phyloP scores from a whole-genome alignment of 2,329 filamentous ascomycete genomes.

The Colletotrichum cereale region DNA sequence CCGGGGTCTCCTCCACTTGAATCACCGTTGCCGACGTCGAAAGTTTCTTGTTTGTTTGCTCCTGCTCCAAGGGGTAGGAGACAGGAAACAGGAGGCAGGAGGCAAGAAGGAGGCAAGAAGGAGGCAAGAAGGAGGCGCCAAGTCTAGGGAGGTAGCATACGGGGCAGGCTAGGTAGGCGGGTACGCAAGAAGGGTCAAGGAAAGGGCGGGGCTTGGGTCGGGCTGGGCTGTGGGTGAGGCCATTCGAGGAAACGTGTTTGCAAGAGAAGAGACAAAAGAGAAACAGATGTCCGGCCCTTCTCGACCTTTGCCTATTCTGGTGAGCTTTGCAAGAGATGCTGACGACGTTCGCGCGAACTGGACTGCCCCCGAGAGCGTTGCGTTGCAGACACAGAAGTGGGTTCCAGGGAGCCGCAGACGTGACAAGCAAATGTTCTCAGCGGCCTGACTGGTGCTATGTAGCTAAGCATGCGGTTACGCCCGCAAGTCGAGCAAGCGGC shows the following conservation, averaged over 20 bases:
- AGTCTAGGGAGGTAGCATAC: slow-evolving; percentile 1
- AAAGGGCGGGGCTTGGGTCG: no score
- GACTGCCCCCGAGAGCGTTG: neutral
- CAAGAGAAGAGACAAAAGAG: slow-evolving; percentile 24
- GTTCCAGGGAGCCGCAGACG: neutral
- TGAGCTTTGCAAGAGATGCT: slow-evolving; percentile 28
- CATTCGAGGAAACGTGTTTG: slow-evolving; percentile 6
- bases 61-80: neutral
- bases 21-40: neutral
- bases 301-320: slow-evolving; percentile 26
- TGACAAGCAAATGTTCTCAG: neutral
- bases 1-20: neutral
- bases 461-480: no score
- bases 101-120: neutral
- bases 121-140: slow-evolving; percentile 19
- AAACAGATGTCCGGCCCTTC: slow-evolving; percentile 28
- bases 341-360: slow-evolving; percentile 20
- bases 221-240: neutral
- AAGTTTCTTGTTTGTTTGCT: neutral
- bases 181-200: neutral
- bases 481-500: neutral
- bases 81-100: neutral
- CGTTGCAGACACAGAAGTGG: neutral
- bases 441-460: neutral
- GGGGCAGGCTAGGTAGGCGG: slow-evolving; percentile 12